Conservation (phyloP, 805 yeast species). For the Suhomyces kilbournensis region DNA sequence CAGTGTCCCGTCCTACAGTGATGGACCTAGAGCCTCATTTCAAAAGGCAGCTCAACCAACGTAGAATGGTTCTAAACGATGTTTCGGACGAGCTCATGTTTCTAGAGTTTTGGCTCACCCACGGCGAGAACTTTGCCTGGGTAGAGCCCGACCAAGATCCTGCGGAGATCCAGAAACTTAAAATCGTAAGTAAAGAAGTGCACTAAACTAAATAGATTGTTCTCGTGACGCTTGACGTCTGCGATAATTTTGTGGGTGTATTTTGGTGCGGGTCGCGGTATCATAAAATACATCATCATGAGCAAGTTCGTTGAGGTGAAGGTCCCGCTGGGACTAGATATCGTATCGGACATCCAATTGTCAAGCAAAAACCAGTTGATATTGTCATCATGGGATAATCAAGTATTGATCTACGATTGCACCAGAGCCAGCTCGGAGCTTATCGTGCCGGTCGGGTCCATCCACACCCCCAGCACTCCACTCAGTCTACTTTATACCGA, state of each 20-base stretch:
- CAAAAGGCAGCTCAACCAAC: slow-evolving; percentile 18
- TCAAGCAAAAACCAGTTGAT: slow-evolving; percentile 40
- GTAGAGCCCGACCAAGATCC: slow-evolving; percentile 49
- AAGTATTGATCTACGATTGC: slow-evolving; percentile 42
- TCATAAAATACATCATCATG: background rate
- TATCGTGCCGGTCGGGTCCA: slow-evolving; percentile 1
- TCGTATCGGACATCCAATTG: slow-evolving; percentile 43
- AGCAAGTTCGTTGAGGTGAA: slow-evolving; percentile 14
- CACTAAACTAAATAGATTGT: background rate
- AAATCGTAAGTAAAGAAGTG: background rate
- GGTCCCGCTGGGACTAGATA: slow-evolving; percentile 31
- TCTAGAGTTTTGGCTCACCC: slow-evolving; percentile 36
- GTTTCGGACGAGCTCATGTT: slow-evolving; percentile 34
- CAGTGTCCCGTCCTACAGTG: slow-evolving; percentile 5
- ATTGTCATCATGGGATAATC: slow-evolving; percentile 59
- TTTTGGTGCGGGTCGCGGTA: background rate
- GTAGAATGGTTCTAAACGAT: slow-evolving; percentile 37
- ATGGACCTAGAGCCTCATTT: slow-evolving; percentile 15
- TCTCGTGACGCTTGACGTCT: background rate
- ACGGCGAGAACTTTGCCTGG: slow-evolving; percentile 39
- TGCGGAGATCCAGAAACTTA: slow-evolving; percentile 27
- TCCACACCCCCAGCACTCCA: slow-evolving; percentile 18
- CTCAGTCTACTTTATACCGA: slow-evolving; percentile 28
- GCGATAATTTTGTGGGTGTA: background rate
- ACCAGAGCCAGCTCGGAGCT: slow-evolving; percentile 10